These are phyloP conservation scores for Handroanthus guayacan DNA, from an alignment of 257 asterid species.

Conservation along the genomic window DNA sequence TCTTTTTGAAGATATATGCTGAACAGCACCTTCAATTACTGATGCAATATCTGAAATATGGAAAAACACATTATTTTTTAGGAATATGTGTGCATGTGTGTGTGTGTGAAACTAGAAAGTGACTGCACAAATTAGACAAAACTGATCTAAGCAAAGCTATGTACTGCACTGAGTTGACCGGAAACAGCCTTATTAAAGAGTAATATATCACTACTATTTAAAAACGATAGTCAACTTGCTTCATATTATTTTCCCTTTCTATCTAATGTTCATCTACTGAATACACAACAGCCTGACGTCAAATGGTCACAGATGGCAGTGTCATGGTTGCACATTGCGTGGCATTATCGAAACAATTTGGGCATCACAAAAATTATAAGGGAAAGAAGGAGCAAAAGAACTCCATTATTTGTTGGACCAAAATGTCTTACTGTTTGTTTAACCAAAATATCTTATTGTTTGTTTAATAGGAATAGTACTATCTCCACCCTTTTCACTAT, in stretches of 20 bases:
- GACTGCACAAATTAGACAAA: neutral
- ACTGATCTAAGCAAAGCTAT: neutral
- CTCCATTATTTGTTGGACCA: neutral
- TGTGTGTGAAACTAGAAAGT: neutral
- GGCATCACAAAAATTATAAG: neutral
- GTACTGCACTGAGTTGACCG: neutral
- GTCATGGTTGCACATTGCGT: neutral
- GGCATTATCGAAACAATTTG: too few species aligned
- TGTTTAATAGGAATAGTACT: neutral
- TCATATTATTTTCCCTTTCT: neutral
- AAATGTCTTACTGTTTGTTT: neutral
- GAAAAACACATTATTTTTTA: neutral
- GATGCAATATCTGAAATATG: conserved; percentile 83
- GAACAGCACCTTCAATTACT: conserved; percentile 97
- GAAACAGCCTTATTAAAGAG: neutral
- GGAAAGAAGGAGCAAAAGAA: neutral
- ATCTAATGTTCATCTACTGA: neutral
- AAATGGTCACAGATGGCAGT: neutral
- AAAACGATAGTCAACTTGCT: neutral
- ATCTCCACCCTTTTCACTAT: conserved; percentile 8
- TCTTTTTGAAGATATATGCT: conserved; percentile 94
- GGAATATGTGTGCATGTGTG: too few species aligned
- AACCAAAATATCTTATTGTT: conserved; percentile 11
- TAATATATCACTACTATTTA: neutral
- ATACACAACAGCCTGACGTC: neutral